Evolutionary conservation across 108 stramenopile genomes (phyloP).

Genomic region (Nitzschia sp.): DNA sequence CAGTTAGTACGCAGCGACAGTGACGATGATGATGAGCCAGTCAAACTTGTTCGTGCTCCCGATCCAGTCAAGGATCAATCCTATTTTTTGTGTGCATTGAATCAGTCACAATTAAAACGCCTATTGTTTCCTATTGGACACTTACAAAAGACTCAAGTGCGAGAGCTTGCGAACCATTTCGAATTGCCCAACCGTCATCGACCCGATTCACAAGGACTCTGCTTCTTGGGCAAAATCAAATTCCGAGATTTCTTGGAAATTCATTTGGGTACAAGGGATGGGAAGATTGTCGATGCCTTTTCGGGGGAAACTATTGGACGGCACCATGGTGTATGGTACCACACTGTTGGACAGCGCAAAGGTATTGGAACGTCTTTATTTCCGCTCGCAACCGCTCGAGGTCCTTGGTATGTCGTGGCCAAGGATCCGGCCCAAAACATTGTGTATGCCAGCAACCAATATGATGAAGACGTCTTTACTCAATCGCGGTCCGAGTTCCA

Average conservation of each 20-base stretch:
- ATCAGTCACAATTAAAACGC: conserved; percentile 82
- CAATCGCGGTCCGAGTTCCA: conserved; percentile 70
- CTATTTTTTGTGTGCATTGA: conserved; percentile 93
- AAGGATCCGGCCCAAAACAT: conserved; percentile 81
- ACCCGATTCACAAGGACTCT: conserved; percentile 92
- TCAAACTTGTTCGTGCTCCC: conserved; percentile 81
- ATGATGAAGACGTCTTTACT: conserved; percentile 73
- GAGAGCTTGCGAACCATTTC: conserved; percentile 88
- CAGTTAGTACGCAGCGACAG: conserved; percentile 49
- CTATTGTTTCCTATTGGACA: conserved; percentile 93
- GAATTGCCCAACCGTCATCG: conserved; percentile 90
- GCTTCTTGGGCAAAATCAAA: conserved; percentile 94
- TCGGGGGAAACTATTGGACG: conserved; percentile 83
- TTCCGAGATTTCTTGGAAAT: conserved; percentile 92
- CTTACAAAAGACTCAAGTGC: conserved; percentile 85
- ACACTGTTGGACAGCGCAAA: conserved; percentile 97
- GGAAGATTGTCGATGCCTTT: conserved; percentile 79
- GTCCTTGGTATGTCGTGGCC: conserved; percentile 97
- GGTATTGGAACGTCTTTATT: conserved; percentile 87
- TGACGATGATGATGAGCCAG: not conserved
- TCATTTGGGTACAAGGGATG: conserved; percentile 83
- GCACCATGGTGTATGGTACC: conserved; percentile 96
- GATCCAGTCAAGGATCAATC: conserved; percentile 97
- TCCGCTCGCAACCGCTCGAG: conserved; percentile 69
- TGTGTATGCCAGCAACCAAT: conserved; percentile 90